Percentiles rank a stretch among this genome's conserved stretches.
Evolutionary conservation across 1,139 yeast species (phyloP).

Genomic region (Blastobotrys niveus): DNA sequence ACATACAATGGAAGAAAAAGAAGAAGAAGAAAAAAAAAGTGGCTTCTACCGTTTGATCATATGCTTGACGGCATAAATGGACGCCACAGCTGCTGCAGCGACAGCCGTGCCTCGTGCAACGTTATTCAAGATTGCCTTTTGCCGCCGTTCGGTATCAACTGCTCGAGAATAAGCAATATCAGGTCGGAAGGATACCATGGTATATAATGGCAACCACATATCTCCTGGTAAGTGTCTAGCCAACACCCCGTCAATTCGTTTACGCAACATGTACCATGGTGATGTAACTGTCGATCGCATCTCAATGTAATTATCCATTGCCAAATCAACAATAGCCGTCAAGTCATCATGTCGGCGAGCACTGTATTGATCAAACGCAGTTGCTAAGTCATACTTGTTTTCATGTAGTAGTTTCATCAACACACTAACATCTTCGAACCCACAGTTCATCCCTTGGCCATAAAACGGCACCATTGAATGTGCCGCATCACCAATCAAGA

Average conservation of each 20-base stretch:
- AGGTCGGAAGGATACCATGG: conserved; percentile 86
- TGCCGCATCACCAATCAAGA: conserved; percentile 87
- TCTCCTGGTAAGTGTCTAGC: conserved; percentile 49
- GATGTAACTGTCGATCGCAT: conserved; percentile 82
- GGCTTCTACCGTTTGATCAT: not conserved
- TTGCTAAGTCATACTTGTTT: conserved; percentile 38
- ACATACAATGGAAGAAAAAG: too few species aligned
- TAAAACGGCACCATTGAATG: conserved; percentile 97
- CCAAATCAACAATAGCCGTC: conserved; percentile 68
- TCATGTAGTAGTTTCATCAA: conserved; percentile 49
- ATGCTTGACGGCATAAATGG: not conserved
- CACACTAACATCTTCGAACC: conserved; percentile 81
- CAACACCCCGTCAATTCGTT: conserved; percentile 59
- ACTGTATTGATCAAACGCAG: conserved; percentile 57
- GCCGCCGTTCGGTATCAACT: conserved; percentile 48
- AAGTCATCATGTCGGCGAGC: conserved; percentile 57
- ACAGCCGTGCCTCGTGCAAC: not conserved
- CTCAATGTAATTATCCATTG: conserved; percentile 75
- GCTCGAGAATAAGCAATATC: conserved; percentile 77
- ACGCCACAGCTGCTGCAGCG: not conserved
- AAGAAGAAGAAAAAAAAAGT: too few species aligned
- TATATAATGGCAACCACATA: conserved; percentile 78
- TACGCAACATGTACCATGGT: conserved; percentile 56
- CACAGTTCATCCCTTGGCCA: conserved; percentile 97
- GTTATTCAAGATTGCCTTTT: conserved; percentile 18